These are phyloP conservation scores for Triticum timopheevii DNA, from an alignment of 176 grass and related monocot genomes.

Conservation along the genomic window DNA sequence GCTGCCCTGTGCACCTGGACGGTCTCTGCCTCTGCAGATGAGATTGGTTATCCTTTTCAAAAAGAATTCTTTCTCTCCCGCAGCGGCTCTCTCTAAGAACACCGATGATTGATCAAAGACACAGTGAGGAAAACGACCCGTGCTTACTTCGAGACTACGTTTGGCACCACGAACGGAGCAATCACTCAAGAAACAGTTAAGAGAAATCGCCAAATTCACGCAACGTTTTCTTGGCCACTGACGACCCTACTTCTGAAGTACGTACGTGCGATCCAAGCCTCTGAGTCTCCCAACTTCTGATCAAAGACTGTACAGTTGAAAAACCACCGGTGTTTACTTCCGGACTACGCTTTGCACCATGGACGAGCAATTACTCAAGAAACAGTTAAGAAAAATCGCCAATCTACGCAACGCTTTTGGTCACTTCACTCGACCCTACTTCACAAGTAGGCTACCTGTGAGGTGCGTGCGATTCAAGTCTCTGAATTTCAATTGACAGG, in stretches of 20 bases:
- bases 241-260: neutral
- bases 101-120: neutral
- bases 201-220: neutral
- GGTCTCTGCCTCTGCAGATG: neutral
- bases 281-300: neutral
- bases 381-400: neutral
- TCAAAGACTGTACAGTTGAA: neutral
- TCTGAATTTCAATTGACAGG: neutral
- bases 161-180: neutral
- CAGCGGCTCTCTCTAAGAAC: neutral
- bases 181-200: neutral
- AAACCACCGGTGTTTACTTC: neutral
- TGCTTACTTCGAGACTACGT: neutral
- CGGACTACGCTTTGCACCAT: neutral
- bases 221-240: neutral
- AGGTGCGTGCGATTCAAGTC: constrained; percentile 15
- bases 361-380: neutral
- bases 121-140: neutral
- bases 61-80: neutral
- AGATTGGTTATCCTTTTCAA: neutral
- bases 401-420: neutral
- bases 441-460: neutral
- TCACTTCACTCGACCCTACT: neutral
- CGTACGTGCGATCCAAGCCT: neutral
- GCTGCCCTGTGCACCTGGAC: neutral